phyloP scores from a whole-genome alignment of 2,329 filamentous ascomycete species.

The Keithomyces neogunnii region DNA sequence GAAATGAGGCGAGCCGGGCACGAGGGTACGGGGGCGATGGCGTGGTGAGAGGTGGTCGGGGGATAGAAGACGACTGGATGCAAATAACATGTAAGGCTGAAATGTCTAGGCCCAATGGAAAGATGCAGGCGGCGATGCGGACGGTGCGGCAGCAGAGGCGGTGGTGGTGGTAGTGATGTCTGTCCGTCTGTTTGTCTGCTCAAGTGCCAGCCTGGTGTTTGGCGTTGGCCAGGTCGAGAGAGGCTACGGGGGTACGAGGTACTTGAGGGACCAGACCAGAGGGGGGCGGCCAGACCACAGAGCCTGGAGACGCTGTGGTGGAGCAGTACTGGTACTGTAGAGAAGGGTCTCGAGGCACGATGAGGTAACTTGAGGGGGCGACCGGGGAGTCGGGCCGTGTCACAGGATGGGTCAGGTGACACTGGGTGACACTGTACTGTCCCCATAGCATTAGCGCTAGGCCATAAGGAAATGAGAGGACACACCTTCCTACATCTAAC shows the following conservation, averaged over 20 bases:
- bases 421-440: no score
- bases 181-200: background rate
- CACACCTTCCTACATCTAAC: no score
- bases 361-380: no score
- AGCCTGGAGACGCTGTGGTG: no score
- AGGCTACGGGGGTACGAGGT: background rate
- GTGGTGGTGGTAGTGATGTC: slow-evolving; percentile 3
- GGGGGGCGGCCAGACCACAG: no score
- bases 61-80: background rate
- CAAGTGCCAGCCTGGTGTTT: background rate
- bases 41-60: background rate
- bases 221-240: slow-evolving; percentile 4
- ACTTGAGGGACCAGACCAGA: background rate
- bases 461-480: no score
- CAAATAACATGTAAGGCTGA: slow-evolving; percentile 1
- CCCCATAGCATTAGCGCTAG: no score
- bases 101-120: background rate
- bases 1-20: slow-evolving; percentile 1
- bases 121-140: background rate
- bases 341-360: no score
- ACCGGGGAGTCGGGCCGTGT: no score
- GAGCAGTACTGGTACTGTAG: no score
- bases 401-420: no score
- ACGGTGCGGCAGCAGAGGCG: slow-evolving; percentile 2
- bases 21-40: background rate